Evolutionary conservation across 73 alveolate genomes (phyloP).

Genomic region (Halteria grandinella): DNA sequence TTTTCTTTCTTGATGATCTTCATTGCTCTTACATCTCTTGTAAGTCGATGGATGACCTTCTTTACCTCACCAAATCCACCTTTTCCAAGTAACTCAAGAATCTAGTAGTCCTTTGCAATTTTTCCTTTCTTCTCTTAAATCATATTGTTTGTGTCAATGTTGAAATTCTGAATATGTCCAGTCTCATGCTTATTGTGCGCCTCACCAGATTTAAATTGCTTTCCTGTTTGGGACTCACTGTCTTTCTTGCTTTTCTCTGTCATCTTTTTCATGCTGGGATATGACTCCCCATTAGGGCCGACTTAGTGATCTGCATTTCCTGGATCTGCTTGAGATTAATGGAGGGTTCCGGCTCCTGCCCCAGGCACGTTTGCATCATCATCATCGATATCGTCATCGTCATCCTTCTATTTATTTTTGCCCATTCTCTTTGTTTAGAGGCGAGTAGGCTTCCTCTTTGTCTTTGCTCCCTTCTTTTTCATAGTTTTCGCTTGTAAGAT

Average conservation of each 20-base stretch:
- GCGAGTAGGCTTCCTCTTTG: neutral
- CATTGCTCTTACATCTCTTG: slow-evolving; percentile 81
- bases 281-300: neutral
- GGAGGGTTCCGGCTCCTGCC: neutral
- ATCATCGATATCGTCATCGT: neutral
- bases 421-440: neutral
- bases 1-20: slow-evolving; percentile 61
- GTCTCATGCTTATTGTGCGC: neutral
- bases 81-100: slow-evolving; percentile 66
- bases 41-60: slow-evolving; percentile 67
- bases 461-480: neutral
- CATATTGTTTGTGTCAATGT: too few species aligned
- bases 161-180: neutral
- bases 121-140: slow-evolving; percentile 7
- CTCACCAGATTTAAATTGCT: neutral
- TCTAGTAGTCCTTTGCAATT: slow-evolving; percentile 37
- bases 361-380: neutral
- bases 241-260: neutral
- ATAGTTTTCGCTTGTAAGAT: neutral
- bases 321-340: neutral
- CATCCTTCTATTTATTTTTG: neutral
- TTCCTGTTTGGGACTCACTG: neutral
- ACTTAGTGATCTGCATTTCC: neutral
- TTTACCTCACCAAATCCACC: slow-evolving; percentile 78
- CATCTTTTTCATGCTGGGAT: neutral